Conservation (phyloP, 352 stramenopile genomes). For the Globisporangium irregulare region DNA sequence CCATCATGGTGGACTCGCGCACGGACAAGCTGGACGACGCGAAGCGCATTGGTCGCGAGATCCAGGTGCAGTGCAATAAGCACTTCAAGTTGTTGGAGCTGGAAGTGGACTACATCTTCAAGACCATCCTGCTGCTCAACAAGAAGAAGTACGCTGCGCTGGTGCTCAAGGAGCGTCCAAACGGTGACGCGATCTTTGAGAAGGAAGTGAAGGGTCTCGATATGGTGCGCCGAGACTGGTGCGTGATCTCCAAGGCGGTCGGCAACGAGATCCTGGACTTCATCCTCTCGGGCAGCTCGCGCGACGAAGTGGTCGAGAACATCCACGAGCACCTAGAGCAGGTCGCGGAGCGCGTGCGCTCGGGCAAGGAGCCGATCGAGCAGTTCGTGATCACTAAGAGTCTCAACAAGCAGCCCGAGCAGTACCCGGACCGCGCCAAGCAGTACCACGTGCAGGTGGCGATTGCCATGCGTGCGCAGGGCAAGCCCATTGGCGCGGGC, state of each 20-base stretch:
- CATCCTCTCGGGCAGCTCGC: conserved; percentile 93
- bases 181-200: conserved; percentile 71
- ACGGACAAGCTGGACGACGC: conserved; percentile 93
- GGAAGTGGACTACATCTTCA: conserved; percentile 99
- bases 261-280: conserved; percentile 96
- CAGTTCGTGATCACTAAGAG: conserved; percentile 99
- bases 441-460: conserved; percentile 98
- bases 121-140: conserved; percentile 99
- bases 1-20: conserved; percentile 98
- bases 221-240: conserved; percentile 98
- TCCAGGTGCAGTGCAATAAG: conserved; percentile 99
- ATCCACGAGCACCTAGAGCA: conserved; percentile 96
- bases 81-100: conserved; percentile 99
- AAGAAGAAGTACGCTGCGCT: conserved; percentile 99
- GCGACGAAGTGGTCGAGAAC: conserved; percentile 95
- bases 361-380: conserved; percentile 91
- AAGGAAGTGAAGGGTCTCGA: conserved; percentile 99
- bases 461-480: conserved; percentile 92
- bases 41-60: conserved; percentile 91
- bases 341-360: conserved; percentile 92
- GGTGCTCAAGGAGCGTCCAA: conserved; percentile 85
- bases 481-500: conserved; percentile 96
- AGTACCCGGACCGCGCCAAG: conserved; percentile 96
- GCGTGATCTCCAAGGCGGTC: conserved; percentile 96
- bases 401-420: conserved; percentile 98